Evolutionary conservation across 306 rosid species (phyloP), one percentile per base, ranked within the genome.

Genomic region (Vicia faba): DNA sequence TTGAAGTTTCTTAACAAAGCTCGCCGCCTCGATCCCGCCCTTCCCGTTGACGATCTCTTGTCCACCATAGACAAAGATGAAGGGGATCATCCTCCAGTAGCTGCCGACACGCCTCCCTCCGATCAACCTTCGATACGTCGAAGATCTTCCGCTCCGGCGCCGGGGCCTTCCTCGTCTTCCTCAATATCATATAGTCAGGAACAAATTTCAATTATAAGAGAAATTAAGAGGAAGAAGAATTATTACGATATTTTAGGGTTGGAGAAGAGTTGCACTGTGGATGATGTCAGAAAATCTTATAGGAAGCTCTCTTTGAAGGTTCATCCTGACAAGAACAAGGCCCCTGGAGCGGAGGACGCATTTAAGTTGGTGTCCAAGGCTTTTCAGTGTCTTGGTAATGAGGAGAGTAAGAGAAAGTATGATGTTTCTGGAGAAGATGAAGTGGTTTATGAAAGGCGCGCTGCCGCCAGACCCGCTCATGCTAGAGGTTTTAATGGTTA

Each of bases 251-350:
- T 88, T 74, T 84, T 93, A 73, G 99, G 92, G 33, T 5, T 93
- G 29, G 99, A 93, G 79, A 93, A 84, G 88, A 80, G 80, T 73
- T 88, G 99, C 70, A 71, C 81, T 0, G 89, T 91, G 1, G 96
- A 90, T 68, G 99, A 93, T 45, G 89, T 93, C 18, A 75, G 96
- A 16, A 93, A 90, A 67, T 84, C 97, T 0, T 93, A 93, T 12
- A 77, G 95, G 64, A 89, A 93, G 58, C 81, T 93, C 14, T 93
- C 98, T 3, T 80, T 89, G 73, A 93, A 89, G 88, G 97, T 93
- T 61, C 98, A 93, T 76, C 98, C 98, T 0, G 98, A 93, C 53
- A 93, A 93, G 87, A 93, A 93, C 81, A 83, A 82, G 35, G 96
- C 98, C 5, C 96, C 96, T 0, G 97, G 96, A 0, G 88, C 97